Conservation (phyloP, 1,284 basidiomycete species). For the Trametes versicolor region DNA sequence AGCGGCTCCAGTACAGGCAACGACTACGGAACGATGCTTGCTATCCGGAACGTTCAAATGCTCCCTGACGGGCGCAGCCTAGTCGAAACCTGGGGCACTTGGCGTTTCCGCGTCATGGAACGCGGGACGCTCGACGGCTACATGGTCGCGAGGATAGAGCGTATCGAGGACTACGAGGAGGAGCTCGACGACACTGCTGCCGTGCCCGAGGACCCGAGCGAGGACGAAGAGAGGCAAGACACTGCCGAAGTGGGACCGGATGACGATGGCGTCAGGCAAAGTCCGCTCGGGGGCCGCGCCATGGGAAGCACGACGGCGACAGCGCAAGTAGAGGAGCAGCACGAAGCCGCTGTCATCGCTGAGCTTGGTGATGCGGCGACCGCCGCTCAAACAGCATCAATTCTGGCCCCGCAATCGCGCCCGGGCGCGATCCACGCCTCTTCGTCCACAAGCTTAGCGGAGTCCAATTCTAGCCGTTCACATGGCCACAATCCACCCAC, state of each 20-base stretch:
- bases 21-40: conserved; percentile 93
- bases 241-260: conserved; percentile 25
- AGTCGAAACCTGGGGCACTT: conserved; percentile 87
- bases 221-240: conserved; percentile 17
- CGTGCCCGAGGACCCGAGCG: conserved; percentile 47
- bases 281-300: conserved; percentile 8
- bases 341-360: conserved; percentile 51
- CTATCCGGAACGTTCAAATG: conserved; percentile 89
- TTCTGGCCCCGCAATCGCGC: conserved; percentile 24
- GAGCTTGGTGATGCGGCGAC: conserved; percentile 49
- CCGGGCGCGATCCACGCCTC: conserved; percentile 24
- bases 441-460: conserved; percentile 4
- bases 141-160: conserved; percentile 85
- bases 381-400: conserved; percentile 26
- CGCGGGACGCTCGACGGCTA: conserved; percentile 89
- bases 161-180: conserved; percentile 64
- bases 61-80: conserved; percentile 90
- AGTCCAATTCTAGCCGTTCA: conserved; percentile 8
- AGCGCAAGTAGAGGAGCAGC: conserved; percentile 12
- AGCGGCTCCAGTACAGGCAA: conserved; percentile 50
- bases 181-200: conserved; percentile 62
- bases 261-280: conserved; percentile 22
- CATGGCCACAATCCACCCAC: conserved; percentile 3
- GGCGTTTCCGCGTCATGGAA: conserved; percentile 88
- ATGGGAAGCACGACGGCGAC: conserved; percentile 8